phyloP scores from a whole-genome alignment of 345 rosid genomes.

The Brassica carinata region DNA sequence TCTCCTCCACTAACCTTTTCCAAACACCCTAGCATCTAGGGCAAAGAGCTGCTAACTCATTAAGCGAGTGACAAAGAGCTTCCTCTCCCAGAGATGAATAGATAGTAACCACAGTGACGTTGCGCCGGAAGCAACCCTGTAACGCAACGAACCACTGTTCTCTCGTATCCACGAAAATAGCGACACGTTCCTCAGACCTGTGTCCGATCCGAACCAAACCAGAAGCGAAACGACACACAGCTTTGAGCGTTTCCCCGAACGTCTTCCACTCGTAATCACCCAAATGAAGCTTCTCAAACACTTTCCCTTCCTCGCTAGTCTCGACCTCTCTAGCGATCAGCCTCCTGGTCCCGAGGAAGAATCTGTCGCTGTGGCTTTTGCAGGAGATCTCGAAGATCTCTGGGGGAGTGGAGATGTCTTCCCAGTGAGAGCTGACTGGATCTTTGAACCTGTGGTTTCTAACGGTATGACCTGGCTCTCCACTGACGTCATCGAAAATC shows the following conservation, averaged over 20 bases:
- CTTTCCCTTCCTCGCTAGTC: conserved; percentile 61
- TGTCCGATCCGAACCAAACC: conserved; percentile 82
- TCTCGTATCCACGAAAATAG: conserved; percentile 93
- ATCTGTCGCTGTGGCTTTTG: conserved; percentile 52
- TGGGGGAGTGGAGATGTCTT: conserved; percentile 74
- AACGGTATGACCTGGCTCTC: conserved; percentile 76
- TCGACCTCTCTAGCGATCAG: conserved; percentile 69
- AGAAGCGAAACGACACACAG: conserved; percentile 75
- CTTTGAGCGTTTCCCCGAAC: conserved; percentile 61
- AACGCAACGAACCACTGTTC: conserved; percentile 91
- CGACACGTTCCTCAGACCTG: conserved; percentile 70
- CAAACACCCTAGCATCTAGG: no score
- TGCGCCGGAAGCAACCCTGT: conserved; percentile 93
- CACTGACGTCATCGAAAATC: conserved; percentile 74
- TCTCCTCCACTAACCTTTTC: conserved; percentile 41
- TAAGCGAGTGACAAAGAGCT: conserved; percentile 92
- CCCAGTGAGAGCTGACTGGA: conserved; percentile 72
- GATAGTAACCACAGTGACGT: conserved; percentile 86
- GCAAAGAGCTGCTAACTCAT: conserved; percentile 59
- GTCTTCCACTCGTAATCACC: conserved; percentile 93
- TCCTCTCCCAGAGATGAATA: conserved; percentile 95
- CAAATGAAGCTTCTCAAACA: conserved; percentile 91
- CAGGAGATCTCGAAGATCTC: conserved; percentile 88
- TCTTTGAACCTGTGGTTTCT: conserved; percentile 58
- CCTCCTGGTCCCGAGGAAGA: conserved; percentile 77